Base-by-base conservation (phyloP, 2,329 filamentous ascomycete species). In the Diaporthe helianthi region DNA sequence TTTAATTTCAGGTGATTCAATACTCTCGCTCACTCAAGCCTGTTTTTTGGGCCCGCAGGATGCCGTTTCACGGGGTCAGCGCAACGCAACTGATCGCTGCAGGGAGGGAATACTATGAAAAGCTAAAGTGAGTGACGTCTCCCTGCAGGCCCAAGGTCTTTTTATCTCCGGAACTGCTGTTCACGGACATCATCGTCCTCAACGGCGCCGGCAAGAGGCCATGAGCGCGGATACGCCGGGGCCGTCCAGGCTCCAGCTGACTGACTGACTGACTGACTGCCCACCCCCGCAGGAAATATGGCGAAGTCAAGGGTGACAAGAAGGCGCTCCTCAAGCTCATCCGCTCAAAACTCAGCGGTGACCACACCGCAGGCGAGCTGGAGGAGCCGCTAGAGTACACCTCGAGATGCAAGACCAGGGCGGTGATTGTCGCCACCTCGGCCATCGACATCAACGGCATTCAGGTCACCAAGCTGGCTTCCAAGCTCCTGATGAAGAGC, bases 281-380 rank as follows among this genome's bases (percentile, higher is more conserved):
- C 5, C n/a, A n/a, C n/a, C n/a, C 31, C 24, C 54, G 22, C 72
- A 74, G 65, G 54, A 71, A 64, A 36, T 70, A 65, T 70, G 65
- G 46, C 69, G 71, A 60, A 65, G 61, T 65, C 63, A 71, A 68
- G 49, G 70, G 63, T n/a, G 66, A 68, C 64, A 71, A 67, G 65
- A 74, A 66, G 65, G 69, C 55, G 22, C 63, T 71, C 15, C 58
- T 71, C n/a, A 60, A 41, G 24, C 70, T 69, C 26, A 69, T 71
- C 26, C 55, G 70, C 15, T 58, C 54, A 19, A 69, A 71, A 31
- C 67, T 71, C 54, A 22, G 69, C 31, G 70, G 70, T 6, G 53
- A 69, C 33, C 67, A 55, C 19, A 71, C 70, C 26, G 64, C 65
- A 24, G 31, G 51, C 12, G 67, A 71, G n/a, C 49, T 71, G 2